A percentile compares a stretch with the other conserved stretches of the same genome.
phyloP scores from a whole-genome alignment of 2,329 filamentous ascomycete species.

The Verticillium dahliae region DNA sequence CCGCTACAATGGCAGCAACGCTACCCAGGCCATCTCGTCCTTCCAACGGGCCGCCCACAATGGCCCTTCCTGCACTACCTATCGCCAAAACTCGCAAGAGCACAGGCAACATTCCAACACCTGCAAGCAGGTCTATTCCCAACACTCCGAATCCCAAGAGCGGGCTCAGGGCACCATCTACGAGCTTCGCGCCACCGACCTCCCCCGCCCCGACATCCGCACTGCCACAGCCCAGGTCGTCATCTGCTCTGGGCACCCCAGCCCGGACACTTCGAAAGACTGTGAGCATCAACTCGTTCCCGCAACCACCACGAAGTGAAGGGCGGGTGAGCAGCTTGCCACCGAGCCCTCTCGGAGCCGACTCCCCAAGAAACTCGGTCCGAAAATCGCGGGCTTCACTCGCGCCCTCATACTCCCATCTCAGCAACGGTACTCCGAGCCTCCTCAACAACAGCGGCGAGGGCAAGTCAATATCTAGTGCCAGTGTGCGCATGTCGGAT shows the following conservation, averaged over 20 bases:
- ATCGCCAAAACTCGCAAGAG: conserved; percentile 66
- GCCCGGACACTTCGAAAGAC: conserved; percentile 75
- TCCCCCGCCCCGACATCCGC: conserved; percentile 47
- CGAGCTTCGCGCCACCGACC: conserved; percentile 44
- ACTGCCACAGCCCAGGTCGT: conserved; percentile 49
- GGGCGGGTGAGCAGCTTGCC: conserved; percentile 54
- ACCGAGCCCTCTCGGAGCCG: conserved; percentile 51
- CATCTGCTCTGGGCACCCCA: conserved; percentile 48
- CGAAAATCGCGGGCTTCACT: conserved; percentile 52
- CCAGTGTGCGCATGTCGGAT: conserved; percentile 62
- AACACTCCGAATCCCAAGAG: conserved; percentile 43
- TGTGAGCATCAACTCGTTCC: conserved; percentile 90
- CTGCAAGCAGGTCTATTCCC: conserved; percentile 34
- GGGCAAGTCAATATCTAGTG: conserved; percentile 61
- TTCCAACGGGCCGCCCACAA: conserved; percentile 63
- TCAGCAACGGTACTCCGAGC: conserved; percentile 55
- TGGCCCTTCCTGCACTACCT: conserved; percentile 68
- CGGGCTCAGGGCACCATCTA: conserved; percentile 53
- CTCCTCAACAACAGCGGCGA: conserved; percentile 74
- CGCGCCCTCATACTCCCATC: conserved; percentile 36
- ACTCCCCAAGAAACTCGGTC: conserved; percentile 34
- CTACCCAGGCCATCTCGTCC: conserved; percentile 62
- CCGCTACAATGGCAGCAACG: conserved; percentile 48
- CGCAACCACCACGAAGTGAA: conserved; percentile 72
- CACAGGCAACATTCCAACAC: conserved; percentile 40